Conservation (phyloP, 2,329 filamentous ascomycete species). For the Beauveria medogensis region DNA sequence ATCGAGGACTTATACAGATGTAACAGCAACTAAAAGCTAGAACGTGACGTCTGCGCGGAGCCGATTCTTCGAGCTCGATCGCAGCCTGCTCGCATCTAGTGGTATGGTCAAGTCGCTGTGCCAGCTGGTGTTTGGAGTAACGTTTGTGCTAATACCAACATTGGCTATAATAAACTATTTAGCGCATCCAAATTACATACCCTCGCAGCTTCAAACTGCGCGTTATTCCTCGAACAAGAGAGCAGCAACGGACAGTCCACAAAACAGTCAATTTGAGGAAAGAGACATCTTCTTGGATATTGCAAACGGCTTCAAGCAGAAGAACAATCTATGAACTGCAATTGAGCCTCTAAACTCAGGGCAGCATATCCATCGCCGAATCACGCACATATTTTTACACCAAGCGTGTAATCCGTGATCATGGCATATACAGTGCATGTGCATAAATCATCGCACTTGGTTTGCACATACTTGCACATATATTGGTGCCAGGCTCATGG, state of each 20-base stretch:
- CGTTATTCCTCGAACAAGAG: neutral
- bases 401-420: neutral
- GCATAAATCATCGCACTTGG: neutral
- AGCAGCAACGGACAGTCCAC: neutral
- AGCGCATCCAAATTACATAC: neutral
- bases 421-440: slow-evolving; percentile 4
- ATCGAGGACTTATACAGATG: neutral
- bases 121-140: neutral
- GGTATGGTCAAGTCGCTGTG: neutral
- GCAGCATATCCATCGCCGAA: neutral
- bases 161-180: neutral
- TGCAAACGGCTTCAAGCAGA: neutral
- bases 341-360: neutral
- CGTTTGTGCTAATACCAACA: no score
- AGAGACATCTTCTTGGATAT: neutral
- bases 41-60: neutral
- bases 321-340: neutral
- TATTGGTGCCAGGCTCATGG: slow-evolving; percentile 8
- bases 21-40: neutral
- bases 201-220: neutral
- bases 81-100: neutral
- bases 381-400: neutral
- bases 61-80: neutral
- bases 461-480: slow-evolving; percentile 6
- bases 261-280: neutral